A percentile compares a stretch with the other conserved stretches of the same genome.
phyloP scores from a whole-genome alignment of 495 filamentous ascomycete genomes.

The Penicillium canariense region DNA sequence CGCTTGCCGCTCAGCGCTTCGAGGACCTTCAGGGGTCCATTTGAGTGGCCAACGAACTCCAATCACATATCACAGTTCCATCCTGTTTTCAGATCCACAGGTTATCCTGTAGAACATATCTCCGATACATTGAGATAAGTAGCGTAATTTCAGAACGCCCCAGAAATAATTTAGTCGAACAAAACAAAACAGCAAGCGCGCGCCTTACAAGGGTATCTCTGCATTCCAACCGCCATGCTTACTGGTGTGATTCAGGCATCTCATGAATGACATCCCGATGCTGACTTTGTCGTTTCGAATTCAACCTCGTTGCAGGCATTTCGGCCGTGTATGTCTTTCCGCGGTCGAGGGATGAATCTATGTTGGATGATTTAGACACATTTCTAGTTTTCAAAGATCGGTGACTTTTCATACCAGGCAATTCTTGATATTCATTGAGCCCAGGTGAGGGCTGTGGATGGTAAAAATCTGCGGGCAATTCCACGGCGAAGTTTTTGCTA shows the following conservation, averaged over 20 bases:
- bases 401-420: not conserved
- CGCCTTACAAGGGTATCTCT: not conserved
- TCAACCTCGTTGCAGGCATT: not conserved
- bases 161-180: too few relatives aligned
- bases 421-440: not conserved
- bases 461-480: slow-evolving; percentile 13
- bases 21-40: too few relatives aligned
- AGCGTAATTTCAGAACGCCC: too few relatives aligned
- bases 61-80: too few relatives aligned
- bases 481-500: not conserved
- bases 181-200: too few relatives aligned
- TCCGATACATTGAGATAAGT: too few relatives aligned
- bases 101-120: too few relatives aligned
- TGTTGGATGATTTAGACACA: not conserved
- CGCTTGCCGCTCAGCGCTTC: too few relatives aligned
- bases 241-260: not conserved
- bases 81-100: too few relatives aligned
- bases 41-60: too few relatives aligned
- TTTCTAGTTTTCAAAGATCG: not conserved
- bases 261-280: not conserved
- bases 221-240: not conserved
- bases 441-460: not conserved
- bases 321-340: not conserved
- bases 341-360: not conserved
- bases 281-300: not conserved